Base-by-base conservation (phyloP, 2,329 filamentous ascomycete species). In the Aspergillus sp. region DNA sequence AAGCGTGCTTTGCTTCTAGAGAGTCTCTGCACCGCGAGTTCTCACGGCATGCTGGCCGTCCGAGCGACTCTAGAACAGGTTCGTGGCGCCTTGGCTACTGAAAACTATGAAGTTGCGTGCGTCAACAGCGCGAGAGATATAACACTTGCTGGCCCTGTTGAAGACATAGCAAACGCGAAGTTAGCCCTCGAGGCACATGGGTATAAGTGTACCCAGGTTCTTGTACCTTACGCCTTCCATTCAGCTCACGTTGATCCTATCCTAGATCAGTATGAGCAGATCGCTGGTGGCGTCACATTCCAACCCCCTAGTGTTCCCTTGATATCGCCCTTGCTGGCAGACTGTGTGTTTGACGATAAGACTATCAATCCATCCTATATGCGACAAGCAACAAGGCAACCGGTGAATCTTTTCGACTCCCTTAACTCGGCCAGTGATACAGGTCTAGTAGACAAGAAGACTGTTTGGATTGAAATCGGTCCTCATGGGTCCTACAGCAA, bases 401-500 rank as follows among this genome's bases (percentile, higher is more conserved):
- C 26, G 26, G 26, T 26, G 2, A 1, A 11, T 26, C 26, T 26
- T 26, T 26, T 26, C 26, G 26, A 26, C 26, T 26, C 26, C 26
- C 26, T 26, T 11, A 9, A 26, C 26, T 26, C 26, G 8, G 26
- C 26, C 26, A 26, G 26, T 9, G 26, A 26, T 3, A 26, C 26
- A 1, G 26, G 26, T 8, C 26, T 26, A 26, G 26, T 26, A 9
- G 26, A 26, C 26, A 26, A 26, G 26, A 26, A 26, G 26, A 26
- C 26, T 26, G 26, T 11, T 26, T 26, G 26, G 83, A 76, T 91
- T 52, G 89, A 92, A 71, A 76, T 91, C 59, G 89, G 89, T 18
- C 87, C 88, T 36, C 86, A 90, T 66, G 87, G 88, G 0, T 83
- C 90, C 12, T 89, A 84, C 71, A 81, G 82, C 42, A 83, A 82